Evolutionary conservation across 345 rosid genomes (phyloP).

Genomic region (Moricandia arvensis): DNA sequence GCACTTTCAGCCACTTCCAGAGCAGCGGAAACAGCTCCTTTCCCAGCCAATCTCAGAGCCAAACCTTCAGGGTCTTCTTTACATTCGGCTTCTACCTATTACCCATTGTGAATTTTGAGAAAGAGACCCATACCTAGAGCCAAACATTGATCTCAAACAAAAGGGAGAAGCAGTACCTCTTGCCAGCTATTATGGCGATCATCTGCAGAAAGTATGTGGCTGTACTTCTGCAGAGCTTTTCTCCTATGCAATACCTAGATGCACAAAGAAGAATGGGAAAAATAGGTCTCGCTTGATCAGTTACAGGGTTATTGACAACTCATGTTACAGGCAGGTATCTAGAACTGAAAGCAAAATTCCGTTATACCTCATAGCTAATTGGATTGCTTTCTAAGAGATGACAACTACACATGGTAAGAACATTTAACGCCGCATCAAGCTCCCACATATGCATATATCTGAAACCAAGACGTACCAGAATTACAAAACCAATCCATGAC

Average conservation of each 20-base stretch:
- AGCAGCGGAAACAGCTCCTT: slow-evolving; percentile 98
- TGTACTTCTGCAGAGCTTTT: slow-evolving; percentile 83
- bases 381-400: slow-evolving; percentile 70
- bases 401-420: slow-evolving; percentile 97
- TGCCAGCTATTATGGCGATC: slow-evolving; percentile 92
- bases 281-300: background rate
- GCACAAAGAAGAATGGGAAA: slow-evolving; percentile 14
- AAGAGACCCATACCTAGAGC: slow-evolving; percentile 9
- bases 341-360: slow-evolving; percentile 24
- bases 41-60: slow-evolving; percentile 93
- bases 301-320: background rate
- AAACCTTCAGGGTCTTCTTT: slow-evolving; percentile 94
- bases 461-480: slow-evolving; percentile 21
- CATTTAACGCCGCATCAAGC: slow-evolving; percentile 84
- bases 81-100: slow-evolving; percentile 83
- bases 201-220: slow-evolving; percentile 84
- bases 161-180: slow-evolving; percentile 59
- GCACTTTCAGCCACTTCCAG: slow-evolving; percentile 97
- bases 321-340: slow-evolving; percentile 2
- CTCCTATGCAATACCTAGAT: slow-evolving; percentile 73
- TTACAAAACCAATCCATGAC: background rate
- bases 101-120: background rate
- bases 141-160: slow-evolving; percentile 18
- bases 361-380: slow-evolving; percentile 60
- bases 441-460: slow-evolving; percentile 94